phyloP scores from a whole-genome alignment of 495 filamentous ascomycete genomes.

The Hypoxylon fragiforme region DNA sequence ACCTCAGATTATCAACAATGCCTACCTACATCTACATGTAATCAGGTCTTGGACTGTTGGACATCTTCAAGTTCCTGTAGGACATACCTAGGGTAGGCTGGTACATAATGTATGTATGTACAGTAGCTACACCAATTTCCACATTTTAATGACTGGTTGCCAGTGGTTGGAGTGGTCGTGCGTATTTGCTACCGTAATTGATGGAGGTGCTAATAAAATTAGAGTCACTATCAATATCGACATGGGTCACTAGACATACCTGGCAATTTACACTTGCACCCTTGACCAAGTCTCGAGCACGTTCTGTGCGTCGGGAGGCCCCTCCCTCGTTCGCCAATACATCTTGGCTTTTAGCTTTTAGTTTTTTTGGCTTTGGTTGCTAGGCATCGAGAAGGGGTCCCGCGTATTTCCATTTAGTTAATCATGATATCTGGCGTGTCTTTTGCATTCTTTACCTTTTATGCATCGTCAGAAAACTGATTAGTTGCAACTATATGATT shows the following conservation, averaged over 20 bases:
- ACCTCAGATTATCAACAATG: too few relatives aligned
- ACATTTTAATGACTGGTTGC: too few relatives aligned
- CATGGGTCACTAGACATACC: slow-evolving; percentile 23
- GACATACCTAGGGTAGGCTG: too few relatives aligned
- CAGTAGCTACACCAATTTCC: too few relatives aligned
- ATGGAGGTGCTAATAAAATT: slow-evolving; percentile 4
- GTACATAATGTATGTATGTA: not conserved
- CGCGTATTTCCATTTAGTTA: slow-evolving; percentile 16
- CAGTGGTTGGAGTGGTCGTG: not conserved
- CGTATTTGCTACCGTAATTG: not conserved
- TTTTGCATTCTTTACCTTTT: not conserved
- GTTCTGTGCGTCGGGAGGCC: slow-evolving; percentile 23
- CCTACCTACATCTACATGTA: too few relatives aligned
- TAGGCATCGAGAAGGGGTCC: slow-evolving; percentile 19
- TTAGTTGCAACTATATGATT: slow-evolving; percentile 15
- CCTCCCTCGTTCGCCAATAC: slow-evolving; percentile 18
- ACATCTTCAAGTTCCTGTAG: too few relatives aligned
- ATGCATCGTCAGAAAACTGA: too few relatives aligned
- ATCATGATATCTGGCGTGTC: slow-evolving; percentile 4
- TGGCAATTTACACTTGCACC: slow-evolving; percentile 22
- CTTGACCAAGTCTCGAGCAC: slow-evolving; percentile 29
- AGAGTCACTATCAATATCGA: slow-evolving; percentile 23
- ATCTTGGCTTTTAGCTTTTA: not conserved
- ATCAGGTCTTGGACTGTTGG: too few relatives aligned
- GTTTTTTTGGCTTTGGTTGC: slow-evolving; percentile 31